These are phyloP conservation scores for Phlyctochytrium bullatum DNA, from an alignment of 192 early-diverging fungal species.

Conservation along the genomic window DNA sequence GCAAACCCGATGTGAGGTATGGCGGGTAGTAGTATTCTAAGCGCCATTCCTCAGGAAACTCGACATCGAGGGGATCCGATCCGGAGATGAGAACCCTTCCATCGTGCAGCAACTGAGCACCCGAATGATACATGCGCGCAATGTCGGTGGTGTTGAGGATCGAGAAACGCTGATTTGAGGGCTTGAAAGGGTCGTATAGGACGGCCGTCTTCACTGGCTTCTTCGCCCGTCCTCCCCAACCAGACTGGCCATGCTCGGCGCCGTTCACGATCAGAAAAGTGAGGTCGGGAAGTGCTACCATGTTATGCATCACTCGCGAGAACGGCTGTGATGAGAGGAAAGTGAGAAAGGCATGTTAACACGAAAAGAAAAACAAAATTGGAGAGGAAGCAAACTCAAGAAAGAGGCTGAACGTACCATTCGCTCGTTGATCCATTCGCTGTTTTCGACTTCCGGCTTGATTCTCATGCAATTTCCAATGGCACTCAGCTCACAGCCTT, in stretches of 20 bases:
- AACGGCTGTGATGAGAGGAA: conserved; percentile 11
- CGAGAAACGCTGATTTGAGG: conserved; percentile 36
- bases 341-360: neutral
- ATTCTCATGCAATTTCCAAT: conserved; percentile 9
- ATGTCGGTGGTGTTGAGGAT: conserved; percentile 47
- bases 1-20: conserved; percentile 21
- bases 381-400: too few species aligned
- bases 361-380: neutral
- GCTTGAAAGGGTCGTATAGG: conserved; percentile 50
- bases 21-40: conserved; percentile 27
- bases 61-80: conserved; percentile 48
- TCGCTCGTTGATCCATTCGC: conserved; percentile 17
- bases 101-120: conserved; percentile 42
- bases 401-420: conserved; percentile 17
- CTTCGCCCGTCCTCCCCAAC: conserved; percentile 34
- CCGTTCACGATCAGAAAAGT: conserved; percentile 56
- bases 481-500: conserved; percentile 9
- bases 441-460: conserved; percentile 12
- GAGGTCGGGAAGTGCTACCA: conserved; percentile 47
- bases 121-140: conserved; percentile 63
- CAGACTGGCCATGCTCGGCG: conserved; percentile 50
- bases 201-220: conserved; percentile 45
- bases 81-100: conserved; percentile 60
- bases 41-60: conserved; percentile 12
- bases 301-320: conserved; percentile 15